Evolutionary conservation across 345 rosid species (phyloP).

Genomic region (Punica granatum): DNA sequence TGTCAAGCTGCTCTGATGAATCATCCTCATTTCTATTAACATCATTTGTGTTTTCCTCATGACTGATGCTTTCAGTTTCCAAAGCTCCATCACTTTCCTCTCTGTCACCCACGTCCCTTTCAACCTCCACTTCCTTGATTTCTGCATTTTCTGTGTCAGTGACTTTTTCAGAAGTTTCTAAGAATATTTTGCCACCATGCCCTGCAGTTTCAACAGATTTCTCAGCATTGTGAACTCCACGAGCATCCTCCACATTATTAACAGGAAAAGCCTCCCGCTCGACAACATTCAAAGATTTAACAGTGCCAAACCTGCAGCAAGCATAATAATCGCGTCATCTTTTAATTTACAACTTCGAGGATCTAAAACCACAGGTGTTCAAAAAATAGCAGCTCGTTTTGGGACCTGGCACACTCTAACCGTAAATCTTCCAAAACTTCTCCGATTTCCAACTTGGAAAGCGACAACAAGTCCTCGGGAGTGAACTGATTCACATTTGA

Average conservation of each 20-base stretch:
- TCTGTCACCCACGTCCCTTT: background rate
- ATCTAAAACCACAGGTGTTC: slow-evolving; percentile 4
- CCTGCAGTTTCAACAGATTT: slow-evolving; percentile 1
- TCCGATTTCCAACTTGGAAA: slow-evolving; percentile 54
- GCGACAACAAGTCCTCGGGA: slow-evolving; percentile 36
- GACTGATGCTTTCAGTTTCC: slow-evolving; percentile 11
- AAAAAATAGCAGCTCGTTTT: slow-evolving; percentile 17
- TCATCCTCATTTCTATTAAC: slow-evolving; percentile 20
- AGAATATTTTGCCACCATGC: slow-evolving; percentile 1
- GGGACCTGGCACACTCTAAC: slow-evolving; percentile 77
- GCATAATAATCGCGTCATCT: slow-evolving; percentile 7
- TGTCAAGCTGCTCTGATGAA: slow-evolving; percentile 13
- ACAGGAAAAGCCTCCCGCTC: slow-evolving; percentile 18
- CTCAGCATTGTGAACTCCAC: background rate
- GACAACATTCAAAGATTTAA: slow-evolving; percentile 63
- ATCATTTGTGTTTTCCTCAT: slow-evolving; percentile 20
- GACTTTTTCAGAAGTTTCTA: slow-evolving; percentile 9
- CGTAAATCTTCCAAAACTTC: slow-evolving; percentile 82
- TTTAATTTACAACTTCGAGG: slow-evolving; percentile 7
- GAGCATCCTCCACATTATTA: background rate
- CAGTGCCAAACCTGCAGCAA: slow-evolving; percentile 81
- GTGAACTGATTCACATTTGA: slow-evolving; percentile 41
- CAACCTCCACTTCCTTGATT: slow-evolving; percentile 11
- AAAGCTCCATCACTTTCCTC: slow-evolving; percentile 12
- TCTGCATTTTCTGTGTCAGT: slow-evolving; percentile 1